Evolutionary conservation across 768 basidiomycete genomes (phyloP).

Genomic region (Russula emetica): DNA sequence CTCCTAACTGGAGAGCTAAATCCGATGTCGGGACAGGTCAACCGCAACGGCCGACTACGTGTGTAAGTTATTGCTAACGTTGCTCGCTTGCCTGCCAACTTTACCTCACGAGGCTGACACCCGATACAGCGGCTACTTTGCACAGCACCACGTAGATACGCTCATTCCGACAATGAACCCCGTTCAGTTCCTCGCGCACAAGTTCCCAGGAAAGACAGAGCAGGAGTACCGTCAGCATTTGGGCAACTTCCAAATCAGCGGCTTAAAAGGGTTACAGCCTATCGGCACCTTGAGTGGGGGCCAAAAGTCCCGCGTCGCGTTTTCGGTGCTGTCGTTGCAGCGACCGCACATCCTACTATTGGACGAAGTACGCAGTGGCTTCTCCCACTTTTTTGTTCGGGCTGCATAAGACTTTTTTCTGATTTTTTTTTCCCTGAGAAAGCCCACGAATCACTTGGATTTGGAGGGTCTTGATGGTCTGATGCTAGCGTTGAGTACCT

Average conservation of each 20-base stretch:
- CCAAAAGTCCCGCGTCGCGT: conserved; percentile 94
- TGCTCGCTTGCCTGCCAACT: not conserved
- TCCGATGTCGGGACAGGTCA: conserved; percentile 73
- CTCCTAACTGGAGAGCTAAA: conserved; percentile 80
- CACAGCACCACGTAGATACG: conserved; percentile 95
- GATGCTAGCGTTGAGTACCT: conserved; percentile 72
- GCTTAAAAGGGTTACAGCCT: conserved; percentile 86
- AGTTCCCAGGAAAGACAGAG: conserved; percentile 91
- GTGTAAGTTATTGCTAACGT: conserved; percentile 48
- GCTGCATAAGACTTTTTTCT: conserved; percentile 4
- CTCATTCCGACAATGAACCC: conserved; percentile 82
- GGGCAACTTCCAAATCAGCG: conserved; percentile 96
- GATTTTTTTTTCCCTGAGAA: conserved; percentile 31
- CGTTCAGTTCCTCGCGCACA: conserved; percentile 87
- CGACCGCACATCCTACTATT: conserved; percentile 89
- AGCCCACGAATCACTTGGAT: conserved; percentile 94
- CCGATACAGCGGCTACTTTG: conserved; percentile 73
- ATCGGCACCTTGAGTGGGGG: conserved; percentile 94
- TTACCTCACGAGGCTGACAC: not conserved
- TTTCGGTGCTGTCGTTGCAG: conserved; percentile 79
- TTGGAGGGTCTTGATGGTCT: conserved; percentile 96
- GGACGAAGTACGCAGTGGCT: conserved; percentile 67
- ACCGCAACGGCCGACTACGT: conserved; percentile 85
- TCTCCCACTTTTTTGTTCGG: not conserved
- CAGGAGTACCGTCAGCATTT: conserved; percentile 95